Evolutionary conservation across 2,329 filamentous ascomycete species (phyloP), one percentile per base, ranked within the genome.

Genomic region (Colletotrichum agaves): DNA sequence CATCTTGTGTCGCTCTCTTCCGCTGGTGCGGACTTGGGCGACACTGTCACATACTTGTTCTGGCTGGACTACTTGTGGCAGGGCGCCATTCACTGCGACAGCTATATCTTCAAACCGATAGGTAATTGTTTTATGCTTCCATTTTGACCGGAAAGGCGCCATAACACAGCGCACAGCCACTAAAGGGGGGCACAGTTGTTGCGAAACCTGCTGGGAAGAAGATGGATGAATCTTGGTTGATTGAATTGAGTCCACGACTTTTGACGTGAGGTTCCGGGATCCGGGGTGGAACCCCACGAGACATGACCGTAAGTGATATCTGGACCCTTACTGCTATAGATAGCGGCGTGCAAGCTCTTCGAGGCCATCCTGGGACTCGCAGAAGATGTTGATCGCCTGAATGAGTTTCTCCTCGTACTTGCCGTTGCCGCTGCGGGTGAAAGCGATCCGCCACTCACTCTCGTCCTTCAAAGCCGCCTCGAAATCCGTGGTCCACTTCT

Each of bases 361-460:
- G 49, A 88, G 70, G 63, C 80, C 81, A 10, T 84, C 79, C 73
- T 88, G 86, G 75, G 85, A 85, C 60, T 86, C 83, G 55, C 79
- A 82, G 74, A 89, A 88, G 61, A 87, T 87, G 70, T 87, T 86
- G 55, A 89, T 83, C 8, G 87, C 87, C 76, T 86, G 78, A 11
- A 80, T 74, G 13, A 87, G 78, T 74, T 87, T 88, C 31, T 78
- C 81, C 72, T 87, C 83, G 15, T 80, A 83, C 64, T 81, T 76
- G 0, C 83, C 84, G 5, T 78, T 78, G 0, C 76, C 78, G 53
- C 81, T 84, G 58, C 83, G 76, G 0, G 83, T 83, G 69, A 88
- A 87, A 0, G 81, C 83, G 39, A 86, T 75, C 50, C 82, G 81
- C 79, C 84, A 88, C 5, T 70, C 75, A n/a, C 78, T 77, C 71